These are phyloP conservation scores for Trametes cingulata DNA, from an alignment of 768 basidiomycete genomes.

Conservation along the genomic window DNA sequence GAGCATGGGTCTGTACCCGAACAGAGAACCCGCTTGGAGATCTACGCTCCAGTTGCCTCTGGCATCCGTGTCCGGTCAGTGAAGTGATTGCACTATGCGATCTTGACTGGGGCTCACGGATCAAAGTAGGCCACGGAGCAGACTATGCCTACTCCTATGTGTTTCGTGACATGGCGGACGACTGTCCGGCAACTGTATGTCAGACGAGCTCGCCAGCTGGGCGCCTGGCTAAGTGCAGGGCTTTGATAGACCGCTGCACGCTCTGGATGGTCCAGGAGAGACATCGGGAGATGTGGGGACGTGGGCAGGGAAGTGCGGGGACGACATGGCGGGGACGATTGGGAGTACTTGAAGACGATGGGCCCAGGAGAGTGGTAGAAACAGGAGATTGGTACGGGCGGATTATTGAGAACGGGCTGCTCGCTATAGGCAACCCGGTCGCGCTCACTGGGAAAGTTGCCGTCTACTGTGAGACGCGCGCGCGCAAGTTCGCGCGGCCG, in stretches of 20 bases:
- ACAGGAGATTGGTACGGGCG: conserved; percentile 27
- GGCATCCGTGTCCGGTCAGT: not conserved
- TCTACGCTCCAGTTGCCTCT: conserved; percentile 92
- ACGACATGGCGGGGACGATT: conserved; percentile 20
- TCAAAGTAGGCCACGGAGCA: conserved; percentile 90
- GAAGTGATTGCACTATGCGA: not conserved
- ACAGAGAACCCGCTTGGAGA: conserved; percentile 83
- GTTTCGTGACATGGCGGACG: conserved; percentile 22
- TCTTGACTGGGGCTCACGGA: conserved; percentile 47
- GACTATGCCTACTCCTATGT: conserved; percentile 78
- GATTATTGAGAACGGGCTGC: conserved; percentile 20
- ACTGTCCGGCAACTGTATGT: conserved; percentile 4
- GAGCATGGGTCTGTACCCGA: conserved; percentile 75
- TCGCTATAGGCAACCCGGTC: conserved; percentile 21
- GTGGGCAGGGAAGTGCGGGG: conserved; percentile 2
- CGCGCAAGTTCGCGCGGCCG: conserved; percentile 19
- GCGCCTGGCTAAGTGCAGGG: conserved; percentile 1
- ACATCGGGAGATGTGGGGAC: conserved; percentile 14
- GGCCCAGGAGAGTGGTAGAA: conserved; percentile 28
- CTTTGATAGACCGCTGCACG: conserved; percentile 10
- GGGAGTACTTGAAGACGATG: conserved; percentile 19
- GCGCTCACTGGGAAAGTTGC: conserved; percentile 11
- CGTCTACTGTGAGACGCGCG: conserved; percentile 19
- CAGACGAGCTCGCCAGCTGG: conserved; percentile 2
- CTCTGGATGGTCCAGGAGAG: conserved; percentile 25